Conservation (phyloP, 73 alveolate species). For the Paramecium primaurelia region DNA sequence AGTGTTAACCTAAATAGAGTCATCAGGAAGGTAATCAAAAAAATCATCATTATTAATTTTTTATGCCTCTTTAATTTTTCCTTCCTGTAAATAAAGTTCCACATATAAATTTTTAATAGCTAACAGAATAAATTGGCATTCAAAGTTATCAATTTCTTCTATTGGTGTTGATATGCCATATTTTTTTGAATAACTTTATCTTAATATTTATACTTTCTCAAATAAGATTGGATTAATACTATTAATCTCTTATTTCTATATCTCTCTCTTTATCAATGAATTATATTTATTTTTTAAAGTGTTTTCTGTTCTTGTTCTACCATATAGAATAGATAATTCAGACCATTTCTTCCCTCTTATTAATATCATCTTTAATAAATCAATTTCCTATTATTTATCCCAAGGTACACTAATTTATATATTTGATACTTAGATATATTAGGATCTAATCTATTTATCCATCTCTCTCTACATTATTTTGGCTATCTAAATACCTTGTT, state of each 20-base stretch:
- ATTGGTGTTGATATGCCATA: neutral
- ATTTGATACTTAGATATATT: slow-evolving; percentile 10
- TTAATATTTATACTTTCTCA: neutral
- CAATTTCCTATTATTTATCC: slow-evolving; percentile 26
- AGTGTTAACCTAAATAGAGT: neutral
- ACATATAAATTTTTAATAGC: slow-evolving; percentile 24
- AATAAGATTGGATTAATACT: slow-evolving; percentile 6
- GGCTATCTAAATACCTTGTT: slow-evolving; percentile 18
- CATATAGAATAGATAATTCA: slow-evolving; percentile 5
- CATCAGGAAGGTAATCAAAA: neutral
- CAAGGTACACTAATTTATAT: slow-evolving; percentile 19
- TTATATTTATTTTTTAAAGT: slow-evolving; percentile 26
- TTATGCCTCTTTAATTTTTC: slow-evolving; percentile 3
- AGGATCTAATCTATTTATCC: slow-evolving; percentile 40
- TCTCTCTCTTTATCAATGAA: slow-evolving; percentile 20
- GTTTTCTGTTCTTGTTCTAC: slow-evolving; percentile 20
- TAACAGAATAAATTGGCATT: slow-evolving; percentile 43
- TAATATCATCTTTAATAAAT: neutral
- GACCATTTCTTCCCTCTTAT: slow-evolving; percentile 50
- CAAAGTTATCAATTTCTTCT: slow-evolving; percentile 34
- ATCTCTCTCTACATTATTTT: slow-evolving; percentile 32
- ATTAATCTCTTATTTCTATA: slow-evolving; percentile 9
- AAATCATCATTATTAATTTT: neutral
- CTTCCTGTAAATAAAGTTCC: neutral
- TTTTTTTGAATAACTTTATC: neutral